Conservation (phyloP, 2,329 filamentous ascomycete species). For the Diaporthe longicolla region DNA sequence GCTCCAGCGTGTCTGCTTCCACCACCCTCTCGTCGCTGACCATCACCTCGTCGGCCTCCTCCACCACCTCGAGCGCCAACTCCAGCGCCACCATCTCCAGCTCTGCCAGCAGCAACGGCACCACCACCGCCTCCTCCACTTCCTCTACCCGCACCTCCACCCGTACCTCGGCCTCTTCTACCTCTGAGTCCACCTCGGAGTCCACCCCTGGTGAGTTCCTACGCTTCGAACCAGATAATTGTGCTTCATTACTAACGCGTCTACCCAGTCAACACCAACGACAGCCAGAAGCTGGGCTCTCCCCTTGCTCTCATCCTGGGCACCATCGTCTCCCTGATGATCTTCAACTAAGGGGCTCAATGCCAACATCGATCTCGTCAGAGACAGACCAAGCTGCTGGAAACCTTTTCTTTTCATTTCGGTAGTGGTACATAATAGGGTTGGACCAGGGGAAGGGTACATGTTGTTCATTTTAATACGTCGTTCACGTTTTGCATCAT, state of each 20-base stretch:
- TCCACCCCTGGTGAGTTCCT: conserved; percentile 44
- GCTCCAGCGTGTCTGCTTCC: conserved; percentile 40
- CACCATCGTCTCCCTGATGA: conserved; percentile 56
- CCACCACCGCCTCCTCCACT: conserved; percentile 38
- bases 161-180: conserved; percentile 42
- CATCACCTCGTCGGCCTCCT: conserved; percentile 38
- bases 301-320: conserved; percentile 58
- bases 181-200: conserved; percentile 45
- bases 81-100: conserved; percentile 43
- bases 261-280: conserved; percentile 50
- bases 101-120: conserved; percentile 45
- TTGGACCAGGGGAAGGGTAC: background rate
- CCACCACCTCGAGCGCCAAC: conserved; percentile 44
- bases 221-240: no score
- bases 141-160: conserved; percentile 36
- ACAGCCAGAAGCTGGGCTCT: conserved; percentile 55
- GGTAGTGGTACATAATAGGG: conserved; percentile 27
- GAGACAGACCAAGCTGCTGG: conserved; percentile 23
- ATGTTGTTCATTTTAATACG: conserved; percentile 11
- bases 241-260: background rate
- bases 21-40: conserved; percentile 38
- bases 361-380: background rate
- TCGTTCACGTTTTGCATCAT: conserved; percentile 25
- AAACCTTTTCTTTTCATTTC: conserved; percentile 24
- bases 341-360: conserved; percentile 57